Base-by-base conservation (phyloP, 2,329 filamentous ascomycete species). In the Tolypocladium amazonense region DNA sequence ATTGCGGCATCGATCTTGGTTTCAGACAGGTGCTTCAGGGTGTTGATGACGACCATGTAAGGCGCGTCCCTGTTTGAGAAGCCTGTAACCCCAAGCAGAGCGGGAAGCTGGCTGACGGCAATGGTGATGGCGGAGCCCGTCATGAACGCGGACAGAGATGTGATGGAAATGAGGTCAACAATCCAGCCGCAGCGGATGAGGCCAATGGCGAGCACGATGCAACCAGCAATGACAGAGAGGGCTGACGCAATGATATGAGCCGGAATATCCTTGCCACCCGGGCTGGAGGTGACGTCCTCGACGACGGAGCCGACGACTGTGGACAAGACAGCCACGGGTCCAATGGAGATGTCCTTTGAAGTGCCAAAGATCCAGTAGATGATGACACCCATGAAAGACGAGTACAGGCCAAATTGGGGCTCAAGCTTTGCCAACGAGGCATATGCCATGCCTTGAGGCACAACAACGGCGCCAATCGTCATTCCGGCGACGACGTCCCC, bases 291-390 rank as follows among this genome's bases (percentile, higher is more conserved):
- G 50, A 89, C 86, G 43, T 87, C 81, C 52, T 81, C 71, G 54
- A 97, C 86, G 57, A 97, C 86, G 58, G 88, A 88, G 53, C 94
- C 94, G 2, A 90, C 88, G 20, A 99, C 82, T 4, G 90, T 95
- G 1, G 92, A 97, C 82, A 97, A 89, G 65, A 97, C 94, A 43
- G 94, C 94, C 56, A 97, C 94, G 38, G 93, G 93, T 20, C 93
- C 93, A 60, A 97, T 97, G 12, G 93, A 97, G 69, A 99, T 97
- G 73, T 99, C 93, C 72, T 97, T 99, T 18, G 93, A 97, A 0
- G 94, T 99, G 39, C 92, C 94, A 69, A 97, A 97, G 70, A 97
- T 89, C 93, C 93, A 97, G 75, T 99, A 99, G 62, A 96, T 81
- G 63, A 96, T 73, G 20, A 96, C 92, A 57, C 93, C 94, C 82